phyloP scores from a whole-genome alignment of 441 rosid genomes.

The Adansonia rubrostipa region DNA sequence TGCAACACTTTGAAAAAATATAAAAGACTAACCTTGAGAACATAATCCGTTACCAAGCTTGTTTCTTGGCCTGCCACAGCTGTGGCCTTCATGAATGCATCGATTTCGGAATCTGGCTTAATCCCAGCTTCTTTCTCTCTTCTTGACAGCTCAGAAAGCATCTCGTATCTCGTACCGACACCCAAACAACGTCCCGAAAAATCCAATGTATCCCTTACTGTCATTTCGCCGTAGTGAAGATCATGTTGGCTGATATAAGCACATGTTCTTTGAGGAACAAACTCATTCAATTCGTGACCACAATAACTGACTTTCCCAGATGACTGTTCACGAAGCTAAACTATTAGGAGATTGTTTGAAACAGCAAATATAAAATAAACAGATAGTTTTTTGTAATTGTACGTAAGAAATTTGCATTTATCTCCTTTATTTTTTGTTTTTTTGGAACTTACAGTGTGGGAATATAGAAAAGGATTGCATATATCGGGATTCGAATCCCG shows the following conservation, averaged over 20 bases:
- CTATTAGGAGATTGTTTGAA: neutral
- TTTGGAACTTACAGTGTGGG: too few species aligned
- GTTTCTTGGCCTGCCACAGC: conserved; percentile 78
- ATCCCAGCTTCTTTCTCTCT: conserved; percentile 79
- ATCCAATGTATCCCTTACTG: conserved; percentile 85
- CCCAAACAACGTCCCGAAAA: conserved; percentile 93
- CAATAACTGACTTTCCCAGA: conserved; percentile 78
- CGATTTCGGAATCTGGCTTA: conserved; percentile 84
- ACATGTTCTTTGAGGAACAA: conserved; percentile 85
- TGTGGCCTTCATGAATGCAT: conserved; percentile 95
- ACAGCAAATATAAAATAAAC: too few species aligned
- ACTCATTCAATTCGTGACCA: conserved; percentile 81
- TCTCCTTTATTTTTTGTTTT: too few species aligned
- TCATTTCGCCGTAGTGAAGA: conserved; percentile 92
- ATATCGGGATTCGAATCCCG: too few species aligned
- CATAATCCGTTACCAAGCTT: conserved; percentile 84
- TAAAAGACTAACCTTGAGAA: conserved; percentile 58
- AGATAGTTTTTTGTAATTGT: too few species aligned
- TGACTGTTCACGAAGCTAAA: conserved; percentile 42
- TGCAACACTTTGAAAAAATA: conserved; percentile 1
- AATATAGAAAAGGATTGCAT: too few species aligned
- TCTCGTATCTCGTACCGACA: conserved; percentile 77
- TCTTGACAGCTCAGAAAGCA: conserved; percentile 69
- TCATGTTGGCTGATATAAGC: conserved; percentile 96
- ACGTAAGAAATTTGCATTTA: too few species aligned